Conservation (phyloP, 2,329 filamentous ascomycete species). For the Ophiostoma sp. region DNA sequence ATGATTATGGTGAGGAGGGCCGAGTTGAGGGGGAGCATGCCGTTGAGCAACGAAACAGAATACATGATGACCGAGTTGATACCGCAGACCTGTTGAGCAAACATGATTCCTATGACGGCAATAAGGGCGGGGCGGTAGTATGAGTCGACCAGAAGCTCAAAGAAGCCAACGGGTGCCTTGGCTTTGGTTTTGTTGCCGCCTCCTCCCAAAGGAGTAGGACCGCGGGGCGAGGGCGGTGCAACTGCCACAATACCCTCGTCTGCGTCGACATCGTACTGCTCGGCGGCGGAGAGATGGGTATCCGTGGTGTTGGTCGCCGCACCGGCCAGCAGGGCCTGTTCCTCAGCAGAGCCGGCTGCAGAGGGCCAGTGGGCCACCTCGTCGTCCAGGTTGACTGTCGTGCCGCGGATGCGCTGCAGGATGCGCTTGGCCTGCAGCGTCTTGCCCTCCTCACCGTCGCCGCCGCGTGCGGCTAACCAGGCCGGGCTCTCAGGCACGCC, state of each 20-base stretch:
- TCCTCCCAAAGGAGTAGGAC: background rate
- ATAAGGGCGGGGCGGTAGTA: slow-evolving; percentile 72
- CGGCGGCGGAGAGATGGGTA: background rate
- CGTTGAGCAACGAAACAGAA: slow-evolving; percentile 82
- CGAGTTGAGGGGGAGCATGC: slow-evolving; percentile 77
- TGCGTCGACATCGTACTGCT: background rate
- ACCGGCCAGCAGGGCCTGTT: slow-evolving; percentile 65
- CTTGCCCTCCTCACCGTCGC: slow-evolving; percentile 57
- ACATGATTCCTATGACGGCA: slow-evolving; percentile 87
- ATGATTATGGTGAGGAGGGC: slow-evolving; percentile 84
- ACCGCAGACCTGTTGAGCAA: slow-evolving; percentile 86
- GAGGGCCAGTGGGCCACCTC: slow-evolving; percentile 67
- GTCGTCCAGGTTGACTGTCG: slow-evolving; percentile 65
- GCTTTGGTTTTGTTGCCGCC: slow-evolving; percentile 27
- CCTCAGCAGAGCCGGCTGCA: slow-evolving; percentile 54
- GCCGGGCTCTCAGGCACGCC: slow-evolving; percentile 84
- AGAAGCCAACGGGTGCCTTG: slow-evolving; percentile 54
- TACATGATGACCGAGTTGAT: slow-evolving; percentile 99
- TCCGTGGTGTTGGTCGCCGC: background rate
- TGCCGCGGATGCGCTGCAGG: slow-evolving; percentile 75
- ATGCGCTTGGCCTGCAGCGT: slow-evolving; percentile 60
- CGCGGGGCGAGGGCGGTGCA: slow-evolving; percentile 28
- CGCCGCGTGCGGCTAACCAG: slow-evolving; percentile 70
- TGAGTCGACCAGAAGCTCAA: slow-evolving; percentile 66
- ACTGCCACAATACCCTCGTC: slow-evolving; percentile 23